Base-by-base conservation (phyloP, 768 basidiomycete genomes). In the Astraeus odoratus region DNA sequence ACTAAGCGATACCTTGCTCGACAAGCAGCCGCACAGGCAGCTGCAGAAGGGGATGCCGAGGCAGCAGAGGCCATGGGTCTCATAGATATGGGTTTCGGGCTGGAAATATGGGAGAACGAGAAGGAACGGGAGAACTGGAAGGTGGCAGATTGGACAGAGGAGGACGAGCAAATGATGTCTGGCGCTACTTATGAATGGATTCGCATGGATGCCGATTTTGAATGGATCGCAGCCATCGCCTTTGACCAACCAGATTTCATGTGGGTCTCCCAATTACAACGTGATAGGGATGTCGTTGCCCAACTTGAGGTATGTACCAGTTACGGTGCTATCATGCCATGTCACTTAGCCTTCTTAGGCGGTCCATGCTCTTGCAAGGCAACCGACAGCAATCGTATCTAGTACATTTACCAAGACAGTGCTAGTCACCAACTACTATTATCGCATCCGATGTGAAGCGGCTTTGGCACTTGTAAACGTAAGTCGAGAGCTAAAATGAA, bases 111-210 rank as follows among this genome's bases (percentile, higher is more conserved):
- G 94, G 95, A 98, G 68, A 91, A 95, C 57, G 89, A 93, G 57
- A 78, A 82, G 57, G 89, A 92, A 58, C 80, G 90, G 36, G 87
- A 91, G 61, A 85, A 84, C 50, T 98, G 95, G 96, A 88, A 87
- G 61, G 94, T 98, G 3, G 86, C 87, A 5, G 94, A 98, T 61
- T 98, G 96, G 96, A 89, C 87, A 4, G 94, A 96, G 57, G 92
- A 96, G 53, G 93, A 98, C 48, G 94, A 96, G 58, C 81, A 85
- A 48, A 73, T 76, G 34, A 95, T 98, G 90, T 83, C 86, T 30
- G 89, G 89, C 15, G 94, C 95, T 51, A 95, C 92, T 3, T 99
- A 97, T 65, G 96, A 99, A 66, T 99, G 95, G 95, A 98, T 99
- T 47, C 74, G 96, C 51, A 89, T 98, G 76, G 96, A 99, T 59